Evolutionary conservation across 2,329 filamentous ascomycete species (phyloP), one percentile per base, ranked within the genome.

Genomic region (Huntiella moniliformis): DNA sequence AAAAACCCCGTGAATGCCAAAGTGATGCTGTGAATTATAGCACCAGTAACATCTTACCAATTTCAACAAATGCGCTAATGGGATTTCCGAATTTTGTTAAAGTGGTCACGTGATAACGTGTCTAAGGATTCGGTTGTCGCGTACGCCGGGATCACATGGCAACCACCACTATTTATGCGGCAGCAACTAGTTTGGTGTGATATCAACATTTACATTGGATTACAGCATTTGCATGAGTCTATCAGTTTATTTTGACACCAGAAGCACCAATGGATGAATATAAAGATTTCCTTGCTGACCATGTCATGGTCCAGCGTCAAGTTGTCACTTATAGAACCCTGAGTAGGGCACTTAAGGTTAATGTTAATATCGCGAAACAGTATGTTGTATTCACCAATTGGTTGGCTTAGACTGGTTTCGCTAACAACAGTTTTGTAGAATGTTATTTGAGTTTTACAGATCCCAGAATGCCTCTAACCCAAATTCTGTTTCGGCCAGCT

Each of bases 361-460:
- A 95, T 59, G 79, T 82, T 59, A 91, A 92, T 57, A 67, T 73
- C 38, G 91, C 91, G 10, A 98, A 98, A 62, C 78, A 87, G 87
- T 92, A 65, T 53, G 73, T 60, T 33, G 22, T 28, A 28, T 8
- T 28, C 10, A 1, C 4, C 15, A 2, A 6, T 17, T 28, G 22
- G 12, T 13, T 45, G 34, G 8, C 32, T 16, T 13, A 38, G 11
- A 31, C 28, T 8, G 11, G 8, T 17, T 2, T 15, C 4, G 8
- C 41, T 12, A 44, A 15, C 22, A 28, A 38, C 11, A n/a, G 38
- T n/a, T 44, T 49, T 8, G 44, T 44, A 93, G 80, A 60, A 92
- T 91, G 73, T 74, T 87, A 12, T 92, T 75, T 61, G 82, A 93
- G 31, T 96, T 93, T 54, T 75, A 95, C 59, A 68, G 71, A 51